phyloP scores from a whole-genome alignment of 2,329 filamentous ascomycete species.

The Zelopaecilomyces penicillatus region DNA sequence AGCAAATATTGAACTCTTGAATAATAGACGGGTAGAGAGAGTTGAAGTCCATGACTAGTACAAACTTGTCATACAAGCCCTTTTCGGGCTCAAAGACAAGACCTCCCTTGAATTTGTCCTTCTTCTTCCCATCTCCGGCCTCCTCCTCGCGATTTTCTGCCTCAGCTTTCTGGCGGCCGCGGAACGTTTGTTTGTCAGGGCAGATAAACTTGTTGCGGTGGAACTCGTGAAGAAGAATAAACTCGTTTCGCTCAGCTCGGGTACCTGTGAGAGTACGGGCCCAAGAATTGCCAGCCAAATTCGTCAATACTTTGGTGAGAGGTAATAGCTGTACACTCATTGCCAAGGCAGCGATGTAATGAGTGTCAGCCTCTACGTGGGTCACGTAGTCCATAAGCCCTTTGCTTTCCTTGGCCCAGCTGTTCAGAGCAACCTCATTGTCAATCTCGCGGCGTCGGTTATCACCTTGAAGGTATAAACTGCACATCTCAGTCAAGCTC shows the following conservation, averaged over 20 bases:
- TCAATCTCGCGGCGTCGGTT: slow-evolving; percentile 76
- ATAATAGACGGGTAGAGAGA: slow-evolving; percentile 98
- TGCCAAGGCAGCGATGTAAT: slow-evolving; percentile 87
- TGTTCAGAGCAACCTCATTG: slow-evolving; percentile 76
- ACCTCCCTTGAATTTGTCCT: slow-evolving; percentile 98
- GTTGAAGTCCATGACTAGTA: slow-evolving; percentile 99
- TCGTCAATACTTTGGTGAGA: slow-evolving; percentile 89
- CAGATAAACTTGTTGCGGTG: slow-evolving; percentile 96
- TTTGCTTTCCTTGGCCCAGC: slow-evolving; percentile 68
- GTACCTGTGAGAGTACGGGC: slow-evolving; percentile 92
- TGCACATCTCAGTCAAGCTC: slow-evolving; percentile 97
- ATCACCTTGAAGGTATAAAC: slow-evolving; percentile 69
- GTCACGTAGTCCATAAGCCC: slow-evolving; percentile 89
- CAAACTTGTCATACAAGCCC: slow-evolving; percentile 94
- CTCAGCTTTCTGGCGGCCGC: slow-evolving; percentile 61
- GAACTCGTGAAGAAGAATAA: slow-evolving; percentile 97
- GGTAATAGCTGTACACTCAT: slow-evolving; percentile 86
- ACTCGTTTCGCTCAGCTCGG: slow-evolving; percentile 94
- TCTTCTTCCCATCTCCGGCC: slow-evolving; percentile 75
- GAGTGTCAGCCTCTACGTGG: slow-evolving; percentile 91
- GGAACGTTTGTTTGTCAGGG: slow-evolving; percentile 84
- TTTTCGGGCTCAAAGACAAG: slow-evolving; percentile 97
- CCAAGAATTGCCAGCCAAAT: slow-evolving; percentile 97
- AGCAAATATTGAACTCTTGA: slow-evolving; percentile 99
- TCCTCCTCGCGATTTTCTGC: slow-evolving; percentile 64